phyloP scores from a whole-genome alignment of 345 rosid genomes.

The Aquilaria sinensis region DNA sequence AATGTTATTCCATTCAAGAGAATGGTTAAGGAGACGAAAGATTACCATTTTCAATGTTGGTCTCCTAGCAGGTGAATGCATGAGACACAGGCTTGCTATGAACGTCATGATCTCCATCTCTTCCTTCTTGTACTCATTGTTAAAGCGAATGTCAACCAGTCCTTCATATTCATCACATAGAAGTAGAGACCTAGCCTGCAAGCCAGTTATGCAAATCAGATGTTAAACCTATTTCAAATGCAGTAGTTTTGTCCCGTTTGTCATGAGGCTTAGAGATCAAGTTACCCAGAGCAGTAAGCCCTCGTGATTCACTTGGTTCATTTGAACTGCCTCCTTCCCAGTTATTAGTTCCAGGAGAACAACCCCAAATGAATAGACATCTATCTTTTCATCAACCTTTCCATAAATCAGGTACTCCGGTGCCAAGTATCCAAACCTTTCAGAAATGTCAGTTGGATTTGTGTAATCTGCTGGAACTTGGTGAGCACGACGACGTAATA shows the following conservation, averaged over 20 bases:
- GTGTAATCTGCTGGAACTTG: slow-evolving; percentile 14
- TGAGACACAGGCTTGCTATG: slow-evolving; percentile 27
- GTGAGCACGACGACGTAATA: slow-evolving; percentile 10
- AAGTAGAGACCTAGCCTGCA: slow-evolving; percentile 30
- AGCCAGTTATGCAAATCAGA: slow-evolving; percentile 2
- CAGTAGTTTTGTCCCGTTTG: too few species aligned
- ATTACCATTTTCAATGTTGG: slow-evolving; percentile 30
- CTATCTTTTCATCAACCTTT: slow-evolving; percentile 37
- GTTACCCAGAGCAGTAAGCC: slow-evolving; percentile 39
- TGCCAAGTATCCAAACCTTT: slow-evolving; percentile 34
- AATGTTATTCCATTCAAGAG: neutral
- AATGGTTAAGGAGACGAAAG: neutral
- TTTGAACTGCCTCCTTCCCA: slow-evolving; percentile 30
- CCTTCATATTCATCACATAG: slow-evolving; percentile 18
- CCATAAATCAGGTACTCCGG: slow-evolving; percentile 40
- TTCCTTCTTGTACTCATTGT: slow-evolving; percentile 22
- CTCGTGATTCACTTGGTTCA: slow-evolving; percentile 23
- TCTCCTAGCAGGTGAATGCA: slow-evolving; percentile 29
- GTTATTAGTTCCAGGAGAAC: slow-evolving; percentile 43
- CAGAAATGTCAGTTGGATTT: slow-evolving; percentile 22
- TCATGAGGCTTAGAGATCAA: too few species aligned
- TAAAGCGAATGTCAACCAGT: slow-evolving; percentile 28
- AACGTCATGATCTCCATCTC: slow-evolving; percentile 32
- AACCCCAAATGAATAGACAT: slow-evolving; percentile 40
- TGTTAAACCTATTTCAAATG: neutral